These are phyloP conservation scores for Vitis riparia DNA, from an alignment of 164 flowering plant genomes.

Conservation along the genomic window DNA sequence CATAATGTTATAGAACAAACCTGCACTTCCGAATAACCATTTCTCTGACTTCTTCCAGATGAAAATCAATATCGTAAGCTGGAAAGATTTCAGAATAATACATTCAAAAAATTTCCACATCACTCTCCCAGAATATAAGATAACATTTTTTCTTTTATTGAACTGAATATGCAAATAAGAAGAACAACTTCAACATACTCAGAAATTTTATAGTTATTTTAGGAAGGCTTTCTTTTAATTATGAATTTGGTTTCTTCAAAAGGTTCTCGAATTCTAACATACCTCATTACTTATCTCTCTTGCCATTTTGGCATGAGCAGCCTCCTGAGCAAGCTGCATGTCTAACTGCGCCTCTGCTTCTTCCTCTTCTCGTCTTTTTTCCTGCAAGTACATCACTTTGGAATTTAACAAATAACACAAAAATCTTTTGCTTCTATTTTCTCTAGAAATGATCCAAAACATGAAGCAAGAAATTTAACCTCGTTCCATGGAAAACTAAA, in stretches of 20 bases:
- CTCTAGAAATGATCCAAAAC: neutral
- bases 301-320: constrained; percentile 62
- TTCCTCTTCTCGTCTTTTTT: constrained; percentile 63
- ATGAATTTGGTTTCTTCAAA: no score
- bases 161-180: neutral
- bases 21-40: constrained; percentile 76
- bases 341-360: constrained; percentile 59
- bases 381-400: constrained; percentile 40
- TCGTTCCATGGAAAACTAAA: neutral
- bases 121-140: neutral
- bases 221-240: no score
- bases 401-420: neutral
- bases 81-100: constrained; percentile 19
- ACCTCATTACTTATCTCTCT: constrained; percentile 71
- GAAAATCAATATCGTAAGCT: constrained; percentile 69
- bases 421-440: neutral
- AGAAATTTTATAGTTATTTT: neutral
- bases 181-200: neutral
- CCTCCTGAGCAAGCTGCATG: constrained; percentile 74
- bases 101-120: neutral
- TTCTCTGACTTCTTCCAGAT: constrained; percentile 68
- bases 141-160: neutral
- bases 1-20: constrained; percentile 37
- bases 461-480: neutral
- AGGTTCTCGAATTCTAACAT: neutral